Percentiles rank a stretch among this genome's conserved stretches.
These are phyloP conservation scores for Misopates orontium DNA, from an alignment of 257 asterid genomes.

Conservation along the genomic window DNA sequence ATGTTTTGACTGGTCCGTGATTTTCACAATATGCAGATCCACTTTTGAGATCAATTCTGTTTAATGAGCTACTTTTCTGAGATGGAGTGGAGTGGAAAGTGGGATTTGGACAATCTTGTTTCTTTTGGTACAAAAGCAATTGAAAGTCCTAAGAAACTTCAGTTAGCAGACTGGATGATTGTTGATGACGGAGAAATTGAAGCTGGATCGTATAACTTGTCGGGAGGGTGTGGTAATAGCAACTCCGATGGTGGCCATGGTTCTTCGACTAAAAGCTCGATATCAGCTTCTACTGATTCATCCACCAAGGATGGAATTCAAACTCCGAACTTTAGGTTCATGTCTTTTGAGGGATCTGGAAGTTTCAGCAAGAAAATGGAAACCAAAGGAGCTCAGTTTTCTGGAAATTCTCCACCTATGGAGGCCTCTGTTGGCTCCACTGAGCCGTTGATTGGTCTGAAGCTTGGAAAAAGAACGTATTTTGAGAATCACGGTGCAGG, in stretches of 20 bases:
- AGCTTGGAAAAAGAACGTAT: slow-evolving; percentile 84
- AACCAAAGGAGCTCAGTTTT: slow-evolving; percentile 28
- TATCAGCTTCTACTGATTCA: slow-evolving; percentile 74
- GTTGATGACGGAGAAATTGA: slow-evolving; percentile 61
- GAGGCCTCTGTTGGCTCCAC: slow-evolving; percentile 53
- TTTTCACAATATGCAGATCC: slow-evolving; percentile 10
- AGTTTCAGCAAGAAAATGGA: slow-evolving; percentile 29
- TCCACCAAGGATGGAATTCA: slow-evolving; percentile 50
- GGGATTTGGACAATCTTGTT: slow-evolving; percentile 77
- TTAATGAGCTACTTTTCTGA: slow-evolving; percentile 38
- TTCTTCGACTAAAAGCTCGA: slow-evolving; percentile 77
- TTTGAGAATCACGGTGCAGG: slow-evolving; percentile 55
- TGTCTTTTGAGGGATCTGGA: slow-evolving; percentile 40
- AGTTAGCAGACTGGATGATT: slow-evolving; percentile 63
- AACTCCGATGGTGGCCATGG: slow-evolving; percentile 66
- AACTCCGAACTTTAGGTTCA: slow-evolving; percentile 46
- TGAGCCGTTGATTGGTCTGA: slow-evolving; percentile 67
- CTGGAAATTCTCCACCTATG: slow-evolving; percentile 47
- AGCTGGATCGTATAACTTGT: slow-evolving; percentile 51
- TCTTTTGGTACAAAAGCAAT: slow-evolving; percentile 48
- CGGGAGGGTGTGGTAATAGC: slow-evolving; percentile 39
- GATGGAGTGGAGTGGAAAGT: slow-evolving; percentile 75
- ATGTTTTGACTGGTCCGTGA: slow-evolving; percentile 14
- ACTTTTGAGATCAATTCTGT: slow-evolving; percentile 23
- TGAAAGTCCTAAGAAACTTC: slow-evolving; percentile 60